These are phyloP conservation scores for Evernia prunastri DNA, from an alignment of 495 filamentous ascomycete species.

Conservation along the genomic window DNA sequence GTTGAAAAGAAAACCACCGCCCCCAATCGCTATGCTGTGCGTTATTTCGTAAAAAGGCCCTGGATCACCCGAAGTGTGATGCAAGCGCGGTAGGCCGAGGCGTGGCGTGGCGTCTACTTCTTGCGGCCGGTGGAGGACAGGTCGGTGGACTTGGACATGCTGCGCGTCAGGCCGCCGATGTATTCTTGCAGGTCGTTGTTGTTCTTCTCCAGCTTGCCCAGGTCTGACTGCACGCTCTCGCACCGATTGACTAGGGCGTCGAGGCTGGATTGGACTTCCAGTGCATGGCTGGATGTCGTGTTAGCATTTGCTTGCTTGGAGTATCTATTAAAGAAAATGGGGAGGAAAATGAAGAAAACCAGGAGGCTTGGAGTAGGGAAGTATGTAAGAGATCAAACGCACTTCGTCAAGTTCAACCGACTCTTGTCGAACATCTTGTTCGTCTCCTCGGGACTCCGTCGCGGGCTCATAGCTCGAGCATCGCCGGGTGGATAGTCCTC, in stretches of 20 bases:
- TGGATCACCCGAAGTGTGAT: neutral
- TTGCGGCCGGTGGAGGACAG: conserved; percentile 12
- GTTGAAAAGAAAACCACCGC: neutral
- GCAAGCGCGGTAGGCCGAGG: neutral
- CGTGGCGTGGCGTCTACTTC: too few species aligned
- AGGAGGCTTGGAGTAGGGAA: neutral
- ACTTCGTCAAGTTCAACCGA: conserved; percentile 56
- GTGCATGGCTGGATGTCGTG: conserved; percentile 61
- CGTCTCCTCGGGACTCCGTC: conserved; percentile 81
- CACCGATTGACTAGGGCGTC: conserved; percentile 84
- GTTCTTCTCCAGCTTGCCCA: conserved; percentile 88
- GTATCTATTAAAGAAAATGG: too few species aligned
- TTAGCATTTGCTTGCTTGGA: conserved; percentile 33
- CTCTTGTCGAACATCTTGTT: conserved; percentile 79
- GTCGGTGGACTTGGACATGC: conserved; percentile 35
- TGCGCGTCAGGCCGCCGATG: conserved; percentile 49
- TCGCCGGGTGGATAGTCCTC: conserved; percentile 74
- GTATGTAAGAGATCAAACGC: conserved; percentile 26
- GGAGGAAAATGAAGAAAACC: neutral
- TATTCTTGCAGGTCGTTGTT: conserved; percentile 94
- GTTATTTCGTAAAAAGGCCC: neutral
- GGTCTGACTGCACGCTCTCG: conserved; percentile 87
- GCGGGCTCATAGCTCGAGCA: conserved; percentile 89
- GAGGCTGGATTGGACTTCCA: conserved; percentile 77
- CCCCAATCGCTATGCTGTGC: conserved; percentile 1